Base-by-base conservation (phyloP, 345 rosid species). In the Trapa bicornis region DNA sequence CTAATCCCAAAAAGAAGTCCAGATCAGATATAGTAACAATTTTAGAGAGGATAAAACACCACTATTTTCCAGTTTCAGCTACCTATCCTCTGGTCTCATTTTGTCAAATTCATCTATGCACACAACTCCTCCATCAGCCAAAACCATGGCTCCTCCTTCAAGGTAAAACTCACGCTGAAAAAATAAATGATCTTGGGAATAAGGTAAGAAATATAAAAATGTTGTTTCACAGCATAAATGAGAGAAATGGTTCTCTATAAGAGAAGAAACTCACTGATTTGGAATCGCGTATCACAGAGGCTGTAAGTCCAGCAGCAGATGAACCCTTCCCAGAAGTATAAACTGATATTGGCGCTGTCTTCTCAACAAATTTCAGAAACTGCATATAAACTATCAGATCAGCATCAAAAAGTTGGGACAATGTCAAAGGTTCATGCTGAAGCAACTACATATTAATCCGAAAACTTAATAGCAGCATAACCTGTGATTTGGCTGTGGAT, bases 71-170 rank as follows among this genome's bases (percentile, higher is more conserved):
- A 13, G 33, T 1, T 43, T 12, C 22, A 68, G 17, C 71, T 86
- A 89, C 97, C 97, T 86, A 73, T 94, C 99, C 77, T 94, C 99
- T 2, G 99, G 88, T 78, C 96, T 88, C 99, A 94, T 94, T 83
- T 94, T 94, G 83, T 94, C 95, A 69, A 93, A 94, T 80, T 91
- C 99, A 58, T 91, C 97, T 63, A 94, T 94, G 75, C 99, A 94
- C 43, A 91, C 97, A 73, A 94, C 97, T 54, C 99, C 99, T 63
- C 97, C 97, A 78, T 94, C 97, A 38, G 92, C 97, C 84, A 94
- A 83, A 77, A 94, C 99, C 97, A 94, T 94, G 70, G 97, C 99
- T 73, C 99, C 99, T 48, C 97, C 99, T 85, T 91, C 99, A 50
- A 93, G 97, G 78, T 94, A 94, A 80, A 94, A 94, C 77, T 94